These are phyloP conservation scores for Kwoniella europaea DNA, from an alignment of 768 basidiomycete genomes.

Conservation along the genomic window DNA sequence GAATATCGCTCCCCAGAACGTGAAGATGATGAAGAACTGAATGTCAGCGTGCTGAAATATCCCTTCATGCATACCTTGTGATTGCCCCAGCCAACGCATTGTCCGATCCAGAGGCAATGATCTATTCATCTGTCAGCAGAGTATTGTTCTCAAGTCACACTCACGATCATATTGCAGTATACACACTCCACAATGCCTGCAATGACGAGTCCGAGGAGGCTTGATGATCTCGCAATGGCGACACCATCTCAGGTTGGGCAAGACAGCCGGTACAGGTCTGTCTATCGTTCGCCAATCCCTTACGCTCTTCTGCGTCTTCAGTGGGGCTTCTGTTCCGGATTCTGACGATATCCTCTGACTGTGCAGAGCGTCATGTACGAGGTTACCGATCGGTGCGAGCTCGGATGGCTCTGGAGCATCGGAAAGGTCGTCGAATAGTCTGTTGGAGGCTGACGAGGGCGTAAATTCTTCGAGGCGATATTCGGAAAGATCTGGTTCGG, in stretches of 20 bases:
- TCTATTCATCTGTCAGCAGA: constrained; percentile 30
- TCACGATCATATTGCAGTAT: constrained; percentile 55
- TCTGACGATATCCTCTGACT: constrained; percentile 19
- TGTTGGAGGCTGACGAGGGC: not conserved
- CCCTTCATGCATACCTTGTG: constrained; percentile 68
- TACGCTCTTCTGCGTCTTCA: constrained; percentile 8
- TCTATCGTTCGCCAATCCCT: constrained; percentile 35
- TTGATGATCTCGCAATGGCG: constrained; percentile 53
- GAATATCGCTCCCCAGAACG: constrained; percentile 68
- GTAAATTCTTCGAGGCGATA: not conserved
- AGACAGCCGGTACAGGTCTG: constrained; percentile 35
- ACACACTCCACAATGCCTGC: constrained; percentile 56
- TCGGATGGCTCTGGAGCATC: constrained; percentile 41
- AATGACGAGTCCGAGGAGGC: constrained; percentile 56
- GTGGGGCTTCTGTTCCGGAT: constrained; percentile 10
- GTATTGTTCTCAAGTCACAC: constrained; percentile 20
- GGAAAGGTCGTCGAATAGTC: not conserved
- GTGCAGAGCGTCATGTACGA: constrained; percentile 10
- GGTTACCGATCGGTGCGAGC: constrained; percentile 39
- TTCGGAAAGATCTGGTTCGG: constrained; percentile 1
- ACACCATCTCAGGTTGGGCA: constrained; percentile 43
- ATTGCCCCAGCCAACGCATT: constrained; percentile 90
- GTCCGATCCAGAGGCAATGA: constrained; percentile 75
- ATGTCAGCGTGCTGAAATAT: constrained; percentile 11
- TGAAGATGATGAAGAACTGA: constrained; percentile 85